Evolutionary conservation across 2,329 filamentous ascomycete genomes (phyloP), one percentile per base, ranked within the genome.

Genomic region (Fusarium pseudocircinatum): DNA sequence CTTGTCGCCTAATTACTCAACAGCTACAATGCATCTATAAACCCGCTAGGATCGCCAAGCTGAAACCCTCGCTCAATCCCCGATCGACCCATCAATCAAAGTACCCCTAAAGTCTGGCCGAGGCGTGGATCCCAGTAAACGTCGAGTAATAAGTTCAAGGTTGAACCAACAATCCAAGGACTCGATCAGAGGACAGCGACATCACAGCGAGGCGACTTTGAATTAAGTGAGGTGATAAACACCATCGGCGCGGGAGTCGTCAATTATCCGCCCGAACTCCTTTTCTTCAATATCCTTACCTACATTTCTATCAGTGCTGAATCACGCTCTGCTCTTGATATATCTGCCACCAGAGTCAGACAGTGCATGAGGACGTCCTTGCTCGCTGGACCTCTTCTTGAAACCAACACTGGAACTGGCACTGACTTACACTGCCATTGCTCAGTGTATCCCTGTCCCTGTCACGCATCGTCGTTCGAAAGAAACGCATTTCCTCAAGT

Each of bases 201-300:
- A 54, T 67, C 62, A 60, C 37, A 58, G 71, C 74, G 70, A 73
- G 70, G 44, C 62, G 67, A 71, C 60, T 74, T 54, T 73, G 62
- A 60, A 60, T 46, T 34, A 46, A 58, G 44, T 72, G 43, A 74
- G 69, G 69, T 72, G 69, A 72, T 57, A 60, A 63, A 37, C 39
- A 52, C 43, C 43, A 26, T 61, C 22, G 32, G 43, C 46, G 24
- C 32, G 39, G 26, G 39, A 52, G 22, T 40, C 34, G 37, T 39
- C 32, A 34, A 40, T 43, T 58, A 36, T 57, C 62, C 24, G 37
- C 50, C 46, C 22, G 11, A 43, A 37, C 46, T 57, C 44, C 50
- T 37, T 53, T 63, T 70, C 60, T 59, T 26, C 32, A 49, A 47
- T 46, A 37, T 39, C 50, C 39, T 54, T 40, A 22, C 34, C 50